phyloP scores from a whole-genome alignment of 768 basidiomycete genomes.

The Panellus pusillus region DNA sequence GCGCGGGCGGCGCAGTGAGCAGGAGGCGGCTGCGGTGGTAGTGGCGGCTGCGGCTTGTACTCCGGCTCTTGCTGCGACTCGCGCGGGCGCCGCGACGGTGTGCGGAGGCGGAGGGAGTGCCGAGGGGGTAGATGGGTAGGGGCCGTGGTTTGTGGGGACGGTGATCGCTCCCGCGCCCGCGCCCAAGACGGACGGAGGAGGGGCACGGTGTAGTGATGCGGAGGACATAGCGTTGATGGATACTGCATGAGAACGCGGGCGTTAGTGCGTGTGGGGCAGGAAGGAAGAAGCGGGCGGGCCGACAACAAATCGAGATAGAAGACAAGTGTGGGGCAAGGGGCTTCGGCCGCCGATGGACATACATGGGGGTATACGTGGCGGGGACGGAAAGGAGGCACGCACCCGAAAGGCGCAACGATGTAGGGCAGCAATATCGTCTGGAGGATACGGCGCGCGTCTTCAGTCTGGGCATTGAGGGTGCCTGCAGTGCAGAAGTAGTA shows the following conservation, averaged over 20 bases:
- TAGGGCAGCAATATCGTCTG: neutral
- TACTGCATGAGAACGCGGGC: neutral
- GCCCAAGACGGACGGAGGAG: conserved; percentile 1
- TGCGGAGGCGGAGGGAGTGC: neutral
- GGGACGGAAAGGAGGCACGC: neutral
- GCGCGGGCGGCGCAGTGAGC: conserved; percentile 40
- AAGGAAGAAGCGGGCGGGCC: neutral
- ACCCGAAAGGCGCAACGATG: conserved; percentile 9
- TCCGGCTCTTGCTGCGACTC: neutral
- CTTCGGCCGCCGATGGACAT: no score
- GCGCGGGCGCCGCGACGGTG: neutral
- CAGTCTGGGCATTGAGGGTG: neutral
- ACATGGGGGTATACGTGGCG: neutral
- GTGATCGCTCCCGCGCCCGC: neutral
- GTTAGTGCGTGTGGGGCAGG: neutral
- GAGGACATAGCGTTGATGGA: conserved; percentile 1
- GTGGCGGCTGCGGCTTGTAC: neutral
- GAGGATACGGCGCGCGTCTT: neutral
- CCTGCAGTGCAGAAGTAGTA: neutral
- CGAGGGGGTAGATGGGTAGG: conserved; percentile 5
- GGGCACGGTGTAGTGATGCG: conserved; percentile 10
- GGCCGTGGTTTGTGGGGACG: conserved; percentile 5
- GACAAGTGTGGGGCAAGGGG: no score
- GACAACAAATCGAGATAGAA: neutral
- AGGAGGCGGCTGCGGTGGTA: conserved; percentile 23